Base-by-base conservation (phyloP, 1,284 basidiomycete species). In the Cryptococcus sp. region DNA sequence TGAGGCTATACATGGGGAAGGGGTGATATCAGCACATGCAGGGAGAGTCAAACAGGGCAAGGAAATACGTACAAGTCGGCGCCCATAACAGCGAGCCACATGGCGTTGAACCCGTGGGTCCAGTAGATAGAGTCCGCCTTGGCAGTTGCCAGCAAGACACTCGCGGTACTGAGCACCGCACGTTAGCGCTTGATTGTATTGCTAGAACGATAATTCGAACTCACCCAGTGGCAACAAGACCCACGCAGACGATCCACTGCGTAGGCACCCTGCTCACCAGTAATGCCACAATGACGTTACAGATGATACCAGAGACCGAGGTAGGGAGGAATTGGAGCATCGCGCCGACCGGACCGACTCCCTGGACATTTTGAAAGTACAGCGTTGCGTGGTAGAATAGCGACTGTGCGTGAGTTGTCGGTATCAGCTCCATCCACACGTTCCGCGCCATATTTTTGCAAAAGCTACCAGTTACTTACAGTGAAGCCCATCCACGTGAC, bases 251-350 rank as follows among this genome's bases (percentile, higher is more conserved):
- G 46, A 76, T 59, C 56, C 62, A 62, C 55, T 73, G 72, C 16
- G 67, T 68, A 11, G 65, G 60, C 9, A 75, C 64, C 11, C 59
- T 45, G 50, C 67, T 60, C 47, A 72, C 61, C 12, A 75, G 52
- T 36, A 65, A 63, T 2, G 69, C 72, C 21, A 87, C 68, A 67
- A 77, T 46, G 23, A 75, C 62, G 50, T 89, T 90, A 67, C 86
- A 88, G 8, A 85, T 50, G 18, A 86, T 64, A 8, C 89, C 89
- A 6, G 81, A 83, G 35, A 90, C 73, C 18, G 84, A 82, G 82
- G 88, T 88, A 0, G 91, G 91, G 4, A 92, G 63, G 61, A 93
- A 80, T 7, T 88, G 84, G 24, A 91, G 70, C 76, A 91, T 89
- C 0, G 89, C 86, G 13, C 82, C 79, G 33, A 93, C 78, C 4